phyloP scores from a whole-genome alignment of 2,329 filamentous ascomycete genomes.

The Alternaria brassicae region DNA sequence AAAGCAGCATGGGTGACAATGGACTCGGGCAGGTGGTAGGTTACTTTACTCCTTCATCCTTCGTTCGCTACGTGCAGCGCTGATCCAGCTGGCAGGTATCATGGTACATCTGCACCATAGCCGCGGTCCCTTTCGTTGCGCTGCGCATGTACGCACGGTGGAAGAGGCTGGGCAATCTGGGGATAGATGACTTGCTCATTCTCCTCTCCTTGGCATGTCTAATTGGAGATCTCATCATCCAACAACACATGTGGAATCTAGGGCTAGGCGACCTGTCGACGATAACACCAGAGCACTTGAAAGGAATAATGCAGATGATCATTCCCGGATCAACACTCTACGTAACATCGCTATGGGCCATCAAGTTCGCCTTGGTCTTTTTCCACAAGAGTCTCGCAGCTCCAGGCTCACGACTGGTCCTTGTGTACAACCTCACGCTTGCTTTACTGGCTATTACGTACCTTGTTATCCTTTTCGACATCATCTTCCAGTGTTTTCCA shows the following conservation, averaged over 20 bases:
- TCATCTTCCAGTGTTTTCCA: constrained; percentile 52
- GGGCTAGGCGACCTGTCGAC: constrained; percentile 34
- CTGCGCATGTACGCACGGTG: constrained; percentile 41
- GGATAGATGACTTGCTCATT: constrained; percentile 44
- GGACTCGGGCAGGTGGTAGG: constrained; percentile 36
- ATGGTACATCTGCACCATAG: constrained; percentile 46
- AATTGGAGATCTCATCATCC: constrained; percentile 26
- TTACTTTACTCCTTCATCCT: background rate
- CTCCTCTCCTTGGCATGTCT: constrained; percentile 41
- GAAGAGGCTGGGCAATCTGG: constrained; percentile 36
- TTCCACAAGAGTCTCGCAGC: constrained; percentile 54
- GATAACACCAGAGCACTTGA: constrained; percentile 20
- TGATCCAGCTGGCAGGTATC: constrained; percentile 34
- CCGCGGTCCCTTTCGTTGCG: constrained; percentile 36
- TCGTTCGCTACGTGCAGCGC: background rate
- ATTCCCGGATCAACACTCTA: constrained; percentile 53
- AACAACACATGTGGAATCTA: constrained; percentile 47
- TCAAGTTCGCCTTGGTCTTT: constrained; percentile 53
- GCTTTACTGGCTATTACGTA: constrained; percentile 42
- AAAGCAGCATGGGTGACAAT: constrained; percentile 13
- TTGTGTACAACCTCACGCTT: constrained; percentile 49
- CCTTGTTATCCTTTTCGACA: constrained; percentile 50
- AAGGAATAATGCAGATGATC: constrained; percentile 47
- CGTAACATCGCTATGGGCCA: constrained; percentile 52
- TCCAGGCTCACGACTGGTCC: constrained; percentile 46